Evolutionary conservation across 345 rosid genomes (phyloP).

Genomic region (Salix suchowensis): DNA sequence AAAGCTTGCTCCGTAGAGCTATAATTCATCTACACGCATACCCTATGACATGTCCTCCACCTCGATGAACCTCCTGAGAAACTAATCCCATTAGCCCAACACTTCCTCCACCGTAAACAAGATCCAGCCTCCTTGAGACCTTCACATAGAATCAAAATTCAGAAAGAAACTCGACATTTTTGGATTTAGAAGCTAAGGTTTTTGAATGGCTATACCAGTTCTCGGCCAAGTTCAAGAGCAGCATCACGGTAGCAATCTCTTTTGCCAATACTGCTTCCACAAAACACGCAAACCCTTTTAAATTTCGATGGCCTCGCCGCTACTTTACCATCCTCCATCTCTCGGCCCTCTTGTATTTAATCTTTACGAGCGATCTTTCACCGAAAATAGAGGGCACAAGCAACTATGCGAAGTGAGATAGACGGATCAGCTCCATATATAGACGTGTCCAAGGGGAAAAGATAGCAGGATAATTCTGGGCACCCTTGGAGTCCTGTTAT

Average conservation of each 20-base stretch:
- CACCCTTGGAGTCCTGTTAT: slow-evolving; percentile 17
- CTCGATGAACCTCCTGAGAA: slow-evolving; percentile 59
- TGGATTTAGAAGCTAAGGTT: not conserved
- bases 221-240: slow-evolving; percentile 73
- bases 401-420: slow-evolving; percentile 13
- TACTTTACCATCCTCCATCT: slow-evolving; percentile 28
- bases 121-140: slow-evolving; percentile 54
- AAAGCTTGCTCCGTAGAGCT: not conserved
- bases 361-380: not conserved
- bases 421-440: slow-evolving; percentile 22
- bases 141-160: slow-evolving; percentile 8
- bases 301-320: slow-evolving; percentile 56
- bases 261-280: slow-evolving; percentile 87
- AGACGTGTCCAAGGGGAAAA: not conserved
- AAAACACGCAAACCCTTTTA: slow-evolving; percentile 80
- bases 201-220: slow-evolving; percentile 43
- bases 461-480: not conserved
- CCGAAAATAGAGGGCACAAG: slow-evolving; percentile 2
- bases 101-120: slow-evolving; percentile 78
- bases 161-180: not conserved
- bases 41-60: slow-evolving; percentile 71
- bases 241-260: slow-evolving; percentile 65
- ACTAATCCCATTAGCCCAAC: slow-evolving; percentile 69
- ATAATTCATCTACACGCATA: slow-evolving; percentile 6
- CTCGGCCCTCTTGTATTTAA: not conserved